These are phyloP conservation scores for Seiridium cupressi DNA, from an alignment of 2,329 filamentous ascomycete genomes.

Conservation along the genomic window DNA sequence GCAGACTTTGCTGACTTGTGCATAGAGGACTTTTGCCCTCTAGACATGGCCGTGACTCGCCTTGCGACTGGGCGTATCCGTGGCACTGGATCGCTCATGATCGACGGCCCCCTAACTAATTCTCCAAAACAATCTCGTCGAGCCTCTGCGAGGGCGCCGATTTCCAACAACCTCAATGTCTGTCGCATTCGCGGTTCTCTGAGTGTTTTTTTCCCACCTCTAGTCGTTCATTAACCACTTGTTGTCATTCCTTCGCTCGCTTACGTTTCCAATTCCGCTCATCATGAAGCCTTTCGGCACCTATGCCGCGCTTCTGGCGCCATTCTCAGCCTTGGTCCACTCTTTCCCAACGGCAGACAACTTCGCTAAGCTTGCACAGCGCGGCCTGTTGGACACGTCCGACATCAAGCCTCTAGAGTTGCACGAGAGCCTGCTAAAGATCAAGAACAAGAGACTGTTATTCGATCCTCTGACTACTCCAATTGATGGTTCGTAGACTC, in stretches of 20 bases:
- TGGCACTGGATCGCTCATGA: too few species aligned
- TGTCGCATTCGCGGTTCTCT: neutral
- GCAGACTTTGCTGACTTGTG: neutral
- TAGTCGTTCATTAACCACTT: constrained; percentile 5
- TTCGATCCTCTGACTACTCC: constrained; percentile 15
- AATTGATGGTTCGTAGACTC: constrained; percentile 11
- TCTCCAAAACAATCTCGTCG: neutral
- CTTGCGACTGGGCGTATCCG: too few species aligned
- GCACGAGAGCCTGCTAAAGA: constrained; percentile 7
- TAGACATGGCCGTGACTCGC: too few species aligned
- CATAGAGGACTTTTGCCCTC: neutral
- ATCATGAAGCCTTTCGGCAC: neutral
- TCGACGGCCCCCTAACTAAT: neutral
- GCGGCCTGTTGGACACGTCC: constrained; percentile 1
- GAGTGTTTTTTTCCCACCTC: neutral
- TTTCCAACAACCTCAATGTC: constrained; percentile 1
- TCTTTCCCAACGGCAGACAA: constrained; percentile 18
- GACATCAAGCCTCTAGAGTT: constrained; percentile 11
- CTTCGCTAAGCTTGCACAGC: constrained; percentile 13
- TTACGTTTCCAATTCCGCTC: neutral
- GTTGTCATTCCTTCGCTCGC: neutral
- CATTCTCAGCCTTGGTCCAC: constrained; percentile 8
- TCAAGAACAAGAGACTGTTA: constrained; percentile 15
- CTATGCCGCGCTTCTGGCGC: constrained; percentile 2
- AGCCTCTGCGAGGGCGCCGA: neutral